These are phyloP conservation scores for Aspergillus pseudoglaucus DNA, from an alignment of 2,329 filamentous ascomycete genomes.

Conservation along the genomic window DNA sequence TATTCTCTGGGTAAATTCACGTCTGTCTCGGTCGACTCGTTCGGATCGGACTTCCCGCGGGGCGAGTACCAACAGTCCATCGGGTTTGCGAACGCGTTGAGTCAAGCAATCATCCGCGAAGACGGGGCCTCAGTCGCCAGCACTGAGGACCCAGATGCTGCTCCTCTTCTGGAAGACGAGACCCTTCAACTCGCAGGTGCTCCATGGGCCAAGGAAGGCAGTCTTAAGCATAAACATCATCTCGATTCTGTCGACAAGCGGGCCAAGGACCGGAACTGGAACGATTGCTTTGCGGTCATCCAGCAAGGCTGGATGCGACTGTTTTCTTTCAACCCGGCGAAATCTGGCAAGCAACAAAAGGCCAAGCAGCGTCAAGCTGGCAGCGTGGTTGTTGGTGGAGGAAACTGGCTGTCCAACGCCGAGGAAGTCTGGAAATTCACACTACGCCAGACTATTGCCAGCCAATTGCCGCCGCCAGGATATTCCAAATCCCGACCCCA, in stretches of 20 bases:
- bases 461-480: conserved; percentile 78
- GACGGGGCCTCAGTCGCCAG: conserved; percentile 48
- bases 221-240: conserved; percentile 93
- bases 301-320: conserved; percentile 91
- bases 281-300: conserved; percentile 89
- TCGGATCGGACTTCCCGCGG: conserved; percentile 67
- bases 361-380: conserved; percentile 47
- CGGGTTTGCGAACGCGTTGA: conserved; percentile 92
- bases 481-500: conserved; percentile 87
- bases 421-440: conserved; percentile 82
- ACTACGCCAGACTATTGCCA: conserved; percentile 85
- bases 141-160: conserved; percentile 55
- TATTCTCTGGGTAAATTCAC: conserved; percentile 86
- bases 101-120: conserved; percentile 92
- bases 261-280: conserved; percentile 91
- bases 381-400: conserved; percentile 75
- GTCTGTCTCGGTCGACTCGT: conserved; percentile 86
- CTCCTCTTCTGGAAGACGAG: conserved; percentile 80
- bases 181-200: conserved; percentile 83
- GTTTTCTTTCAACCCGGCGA: conserved; percentile 84
- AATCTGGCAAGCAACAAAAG: conserved; percentile 60
- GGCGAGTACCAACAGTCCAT: conserved; percentile 93
- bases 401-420: conserved; percentile 97
- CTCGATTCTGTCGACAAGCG: conserved; percentile 85
- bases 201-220: conserved; percentile 98